Percentiles rank a stretch among this genome's conserved stretches.
These are phyloP conservation scores for Fusarium hainanense DNA, from an alignment of 2,329 filamentous ascomycete genomes.

Conservation along the genomic window DNA sequence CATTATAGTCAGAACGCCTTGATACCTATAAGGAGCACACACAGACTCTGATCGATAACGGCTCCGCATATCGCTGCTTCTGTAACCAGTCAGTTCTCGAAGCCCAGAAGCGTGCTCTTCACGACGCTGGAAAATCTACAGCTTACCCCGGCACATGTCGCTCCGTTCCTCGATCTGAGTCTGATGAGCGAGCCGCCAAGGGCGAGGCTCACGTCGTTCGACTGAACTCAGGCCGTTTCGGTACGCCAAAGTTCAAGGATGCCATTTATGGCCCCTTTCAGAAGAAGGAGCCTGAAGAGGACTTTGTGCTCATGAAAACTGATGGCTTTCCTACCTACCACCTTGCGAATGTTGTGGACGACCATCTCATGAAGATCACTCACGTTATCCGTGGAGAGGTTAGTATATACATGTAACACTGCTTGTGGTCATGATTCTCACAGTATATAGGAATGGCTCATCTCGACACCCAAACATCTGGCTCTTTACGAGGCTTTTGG, in stretches of 20 bases:
- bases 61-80: conserved; percentile 92
- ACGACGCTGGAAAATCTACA: conserved; percentile 59
- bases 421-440: background rate
- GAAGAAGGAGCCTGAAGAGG: conserved; percentile 70
- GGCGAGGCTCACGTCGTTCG: conserved; percentile 82
- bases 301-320: conserved; percentile 90
- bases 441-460: conserved; percentile 84
- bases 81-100: conserved; percentile 80
- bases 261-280: conserved; percentile 79
- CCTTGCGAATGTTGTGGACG: conserved; percentile 95
- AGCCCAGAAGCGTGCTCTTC: conserved; percentile 70
- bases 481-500: conserved; percentile 80
- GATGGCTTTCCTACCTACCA: conserved; percentile 97
- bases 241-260: conserved; percentile 76
- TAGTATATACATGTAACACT: conserved; percentile 41
- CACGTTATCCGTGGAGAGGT: conserved; percentile 92
- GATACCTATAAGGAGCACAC: conserved; percentile 78
- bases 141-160: conserved; percentile 75
- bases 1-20: conserved; percentile 78
- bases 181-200: conserved; percentile 73
- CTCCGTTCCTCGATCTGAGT: conserved; percentile 72
- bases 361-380: conserved; percentile 94
- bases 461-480: conserved; percentile 82
- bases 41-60: conserved; percentile 73
- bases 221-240: conserved; percentile 68